Conservation (phyloP, 2,329 filamentous ascomycete genomes). For the Dothiorella sarmentorum region DNA sequence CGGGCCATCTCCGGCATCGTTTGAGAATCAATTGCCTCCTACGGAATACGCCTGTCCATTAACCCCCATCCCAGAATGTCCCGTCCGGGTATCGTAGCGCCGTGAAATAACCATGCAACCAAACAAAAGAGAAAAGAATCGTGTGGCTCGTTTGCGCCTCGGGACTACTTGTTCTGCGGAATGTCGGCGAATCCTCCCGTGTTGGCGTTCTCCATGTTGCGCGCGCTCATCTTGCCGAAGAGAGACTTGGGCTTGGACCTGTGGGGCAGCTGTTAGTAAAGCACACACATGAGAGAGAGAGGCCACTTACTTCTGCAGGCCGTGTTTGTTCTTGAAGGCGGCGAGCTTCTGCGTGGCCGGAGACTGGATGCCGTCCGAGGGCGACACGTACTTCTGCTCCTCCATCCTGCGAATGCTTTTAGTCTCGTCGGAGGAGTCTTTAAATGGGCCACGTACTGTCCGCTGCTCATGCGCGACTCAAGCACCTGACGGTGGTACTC, state of each 20-base stretch:
- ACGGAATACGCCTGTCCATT: too few species aligned
- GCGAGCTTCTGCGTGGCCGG: slow-evolving; percentile 80
- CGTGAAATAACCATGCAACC: slow-evolving; percentile 12
- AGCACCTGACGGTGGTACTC: slow-evolving; percentile 76
- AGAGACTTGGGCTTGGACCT: slow-evolving; percentile 40
- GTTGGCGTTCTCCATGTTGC: slow-evolving; percentile 34
- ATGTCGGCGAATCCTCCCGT: slow-evolving; percentile 35
- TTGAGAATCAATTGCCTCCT: too few species aligned
- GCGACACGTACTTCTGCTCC: slow-evolving; percentile 63
- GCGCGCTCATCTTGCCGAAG: slow-evolving; percentile 41
- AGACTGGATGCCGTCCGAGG: slow-evolving; percentile 86
- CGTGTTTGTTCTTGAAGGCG: slow-evolving; percentile 75
- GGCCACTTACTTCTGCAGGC: slow-evolving; percentile 60
- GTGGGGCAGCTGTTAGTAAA: neutral
- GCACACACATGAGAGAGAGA: neutral
- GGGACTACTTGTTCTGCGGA: slow-evolving; percentile 14
- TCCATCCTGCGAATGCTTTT: slow-evolving; percentile 12
- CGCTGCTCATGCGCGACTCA: slow-evolving; percentile 66
- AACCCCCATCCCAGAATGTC: slow-evolving; percentile 17
- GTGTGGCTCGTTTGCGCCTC: too few species aligned
- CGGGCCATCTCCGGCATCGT: slow-evolving; percentile 2
- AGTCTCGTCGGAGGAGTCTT: slow-evolving; percentile 11
- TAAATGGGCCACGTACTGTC: slow-evolving; percentile 51
- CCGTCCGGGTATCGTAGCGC: slow-evolving; percentile 19
- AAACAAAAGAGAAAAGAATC: too few species aligned